phyloP scores from a whole-genome alignment of 208 protist genomes.

The Leishmania mexicana region DNA sequence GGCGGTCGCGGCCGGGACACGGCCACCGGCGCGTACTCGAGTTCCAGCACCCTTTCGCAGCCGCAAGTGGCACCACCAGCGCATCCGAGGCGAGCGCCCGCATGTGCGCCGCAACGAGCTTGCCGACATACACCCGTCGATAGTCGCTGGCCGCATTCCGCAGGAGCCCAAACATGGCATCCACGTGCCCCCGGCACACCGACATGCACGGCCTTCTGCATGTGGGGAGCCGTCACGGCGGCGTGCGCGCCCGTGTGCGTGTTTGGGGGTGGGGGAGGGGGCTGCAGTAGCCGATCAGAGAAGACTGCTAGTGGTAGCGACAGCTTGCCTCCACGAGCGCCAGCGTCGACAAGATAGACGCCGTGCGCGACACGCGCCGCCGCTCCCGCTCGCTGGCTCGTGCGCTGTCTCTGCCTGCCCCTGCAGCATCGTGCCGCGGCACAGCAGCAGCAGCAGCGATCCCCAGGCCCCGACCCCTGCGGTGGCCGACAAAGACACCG shows the following conservation, averaged over 20 bases:
- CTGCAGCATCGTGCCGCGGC: no score
- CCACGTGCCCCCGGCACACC: constrained; percentile 10
- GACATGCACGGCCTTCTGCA: constrained; percentile 7
- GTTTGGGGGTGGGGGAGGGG: background rate
- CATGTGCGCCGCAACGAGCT: background rate
- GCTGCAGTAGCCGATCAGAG: constrained; percentile 22
- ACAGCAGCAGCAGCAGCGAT: background rate
- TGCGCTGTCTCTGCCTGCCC: background rate
- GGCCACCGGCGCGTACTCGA: background rate
- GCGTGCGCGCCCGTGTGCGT: background rate
- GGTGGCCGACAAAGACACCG: background rate
- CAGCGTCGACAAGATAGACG: constrained; percentile 12
- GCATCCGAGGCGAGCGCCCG: background rate
- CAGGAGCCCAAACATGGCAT: no score
- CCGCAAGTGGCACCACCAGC: background rate
- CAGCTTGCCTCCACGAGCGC: constrained; percentile 19
- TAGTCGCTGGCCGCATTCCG: background rate
- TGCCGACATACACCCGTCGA: background rate
- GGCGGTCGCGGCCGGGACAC: background rate
- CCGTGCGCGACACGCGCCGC: background rate
- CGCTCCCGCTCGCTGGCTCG: background rate
- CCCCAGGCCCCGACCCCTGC: background rate
- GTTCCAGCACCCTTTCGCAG: background rate
- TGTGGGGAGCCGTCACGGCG: background rate
- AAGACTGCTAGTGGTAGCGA: constrained; percentile 18